Evolutionary conservation across 306 rosid species (phyloP), one percentile per base, ranked within the genome.

Genomic region (Coriaria nepalensis): DNA sequence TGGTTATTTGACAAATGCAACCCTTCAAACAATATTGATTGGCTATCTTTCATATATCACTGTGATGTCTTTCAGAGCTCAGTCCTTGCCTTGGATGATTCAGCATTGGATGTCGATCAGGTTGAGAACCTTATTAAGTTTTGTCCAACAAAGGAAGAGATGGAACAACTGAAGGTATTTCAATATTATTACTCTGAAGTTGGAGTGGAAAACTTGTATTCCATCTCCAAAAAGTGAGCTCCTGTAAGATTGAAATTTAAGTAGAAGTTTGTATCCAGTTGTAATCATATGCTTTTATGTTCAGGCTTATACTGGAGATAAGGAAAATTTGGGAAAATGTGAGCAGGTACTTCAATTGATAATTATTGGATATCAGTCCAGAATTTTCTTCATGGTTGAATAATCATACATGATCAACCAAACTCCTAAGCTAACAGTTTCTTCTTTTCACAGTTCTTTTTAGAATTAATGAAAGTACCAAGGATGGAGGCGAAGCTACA

Each of bases 61-160:
- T 14, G 10, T 63, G n/a, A 47, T 56, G 42, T 62, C 56, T 66
- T 66, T 68, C 64, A 90, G 98, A 36, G 75, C 48, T 65, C 77
- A 33, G 79, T 85, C 43, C 95, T 90, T 46, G 79, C 95, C 55
- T 62, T 90, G 83, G 98, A 82, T 40, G 95, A 79, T 11, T 73
- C 78, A 36, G 83, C 77, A 33, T 72, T 90, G 57, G 76, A 79
- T 62, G 71, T 66, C 32, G 98, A 90, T 71, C 95, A 85, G 66
- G 70, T 90, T 69, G 98, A 90, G 73, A 90, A 90, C 74, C 98
- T 90, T 60, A 79, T 90, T 70, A 90, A 90, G 62, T 90, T 85
- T 65, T 71, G 87, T 64, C 98, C 95, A 38, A 85, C 94, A 37
- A 90, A 90, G 69, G 98, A 90, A 82, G 98, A 90, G 67, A 90